phyloP scores from a whole-genome alignment of 768 basidiomycete species.

The Lyophyllum shimeji region DNA sequence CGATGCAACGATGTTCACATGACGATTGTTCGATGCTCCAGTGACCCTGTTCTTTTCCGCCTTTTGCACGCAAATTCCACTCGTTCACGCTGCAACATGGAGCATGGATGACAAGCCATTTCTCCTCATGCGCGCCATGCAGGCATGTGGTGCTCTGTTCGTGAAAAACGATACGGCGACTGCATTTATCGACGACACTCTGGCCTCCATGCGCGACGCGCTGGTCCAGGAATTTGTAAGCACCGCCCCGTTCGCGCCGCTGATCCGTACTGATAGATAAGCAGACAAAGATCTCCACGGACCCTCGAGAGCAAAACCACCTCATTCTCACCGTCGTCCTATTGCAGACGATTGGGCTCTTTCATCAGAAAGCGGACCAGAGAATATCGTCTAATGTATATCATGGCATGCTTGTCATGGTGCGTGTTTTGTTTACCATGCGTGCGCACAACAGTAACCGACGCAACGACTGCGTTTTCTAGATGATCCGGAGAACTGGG shows the following conservation, averaged over 20 bases:
- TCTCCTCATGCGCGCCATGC: constrained; percentile 54
- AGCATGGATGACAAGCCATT: constrained; percentile 45
- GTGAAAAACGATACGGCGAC: constrained; percentile 47
- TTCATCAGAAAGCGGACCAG: constrained; percentile 49
- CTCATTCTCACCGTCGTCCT: constrained; percentile 50
- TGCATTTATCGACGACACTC: constrained; percentile 46
- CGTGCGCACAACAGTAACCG: neutral
- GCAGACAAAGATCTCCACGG: constrained; percentile 38
- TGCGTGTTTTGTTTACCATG: constrained; percentile 25
- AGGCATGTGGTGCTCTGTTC: constrained; percentile 62
- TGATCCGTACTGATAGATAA: constrained; percentile 12
- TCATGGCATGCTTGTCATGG: constrained; percentile 62
- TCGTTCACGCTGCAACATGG: constrained; percentile 58
- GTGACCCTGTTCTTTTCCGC: constrained; percentile 56
- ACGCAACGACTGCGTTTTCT: neutral
- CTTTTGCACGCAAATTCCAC: constrained; percentile 53
- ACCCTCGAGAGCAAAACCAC: constrained; percentile 36
- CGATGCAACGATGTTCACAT: neutral
- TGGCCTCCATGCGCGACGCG: constrained; percentile 43
- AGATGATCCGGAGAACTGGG: constrained; percentile 50
- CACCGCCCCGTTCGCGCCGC: constrained; percentile 5
- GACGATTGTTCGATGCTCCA: constrained; percentile 19
- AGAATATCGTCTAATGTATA: constrained; percentile 51
- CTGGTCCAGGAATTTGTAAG: constrained; percentile 59
- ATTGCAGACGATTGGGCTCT: constrained; percentile 57